A percentile compares a stretch with the other conserved stretches of the same genome.
These are phyloP conservation scores for Aspergillus sp. DNA, from an alignment of 2,329 filamentous ascomycete genomes.

Conservation along the genomic window DNA sequence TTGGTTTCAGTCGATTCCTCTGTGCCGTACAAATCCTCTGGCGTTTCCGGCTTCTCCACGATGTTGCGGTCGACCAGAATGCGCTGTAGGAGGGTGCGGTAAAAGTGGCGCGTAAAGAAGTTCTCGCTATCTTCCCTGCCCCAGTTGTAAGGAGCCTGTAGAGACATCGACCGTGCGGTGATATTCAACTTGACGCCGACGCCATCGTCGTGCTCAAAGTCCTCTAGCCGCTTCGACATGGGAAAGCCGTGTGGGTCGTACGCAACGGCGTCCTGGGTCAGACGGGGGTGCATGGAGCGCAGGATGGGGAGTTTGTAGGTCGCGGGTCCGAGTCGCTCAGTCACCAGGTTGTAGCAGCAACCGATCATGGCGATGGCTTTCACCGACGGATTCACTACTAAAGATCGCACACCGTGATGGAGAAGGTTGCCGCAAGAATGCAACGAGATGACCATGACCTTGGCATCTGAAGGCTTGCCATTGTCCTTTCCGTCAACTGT, in stretches of 20 bases:
- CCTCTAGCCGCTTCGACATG: constrained; percentile 71
- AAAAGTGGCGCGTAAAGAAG: constrained; percentile 94
- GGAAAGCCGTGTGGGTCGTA: constrained; percentile 90
- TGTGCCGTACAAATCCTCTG: constrained; percentile 28
- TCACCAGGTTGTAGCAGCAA: constrained; percentile 96
- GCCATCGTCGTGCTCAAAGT: constrained; percentile 54
- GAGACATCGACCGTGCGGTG: constrained; percentile 96
- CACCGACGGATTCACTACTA: constrained; percentile 80
- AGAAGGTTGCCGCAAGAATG: constrained; percentile 98
- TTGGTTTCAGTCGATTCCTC: constrained; percentile 22
- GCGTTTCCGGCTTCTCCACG: constrained; percentile 56
- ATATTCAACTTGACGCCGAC: constrained; percentile 83
- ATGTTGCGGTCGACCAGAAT: constrained; percentile 87
- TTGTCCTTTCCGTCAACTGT: not conserved
- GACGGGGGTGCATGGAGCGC: constrained; percentile 70
- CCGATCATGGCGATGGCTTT: constrained; percentile 92
- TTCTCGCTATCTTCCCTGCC: constrained; percentile 72
- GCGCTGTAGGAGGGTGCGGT: constrained; percentile 82
- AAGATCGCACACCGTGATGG: constrained; percentile 85
- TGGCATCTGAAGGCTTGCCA: constrained; percentile 21
- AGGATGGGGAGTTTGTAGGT: constrained; percentile 81
- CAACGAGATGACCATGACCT: constrained; percentile 85
- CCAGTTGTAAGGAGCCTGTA: constrained; percentile 95
- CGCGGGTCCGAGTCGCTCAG: constrained; percentile 81
- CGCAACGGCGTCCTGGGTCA: constrained; percentile 66